phyloP scores from a whole-genome alignment of 2,329 filamentous ascomycete genomes.

The Neurospora crassa region DNA sequence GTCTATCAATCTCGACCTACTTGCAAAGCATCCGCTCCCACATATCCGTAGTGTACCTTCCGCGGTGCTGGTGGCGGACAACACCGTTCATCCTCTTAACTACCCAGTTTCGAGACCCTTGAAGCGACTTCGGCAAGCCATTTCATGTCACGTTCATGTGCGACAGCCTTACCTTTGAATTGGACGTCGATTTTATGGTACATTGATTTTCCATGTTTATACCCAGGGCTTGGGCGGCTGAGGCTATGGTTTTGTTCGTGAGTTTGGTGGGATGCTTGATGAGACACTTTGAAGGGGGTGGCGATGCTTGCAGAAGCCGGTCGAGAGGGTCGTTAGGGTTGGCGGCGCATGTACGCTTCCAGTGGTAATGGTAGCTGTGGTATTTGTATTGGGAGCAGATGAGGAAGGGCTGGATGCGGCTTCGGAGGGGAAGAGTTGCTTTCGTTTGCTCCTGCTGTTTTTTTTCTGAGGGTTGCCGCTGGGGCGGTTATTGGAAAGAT shows the following conservation, averaged over 20 bases:
- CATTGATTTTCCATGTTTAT: background rate
- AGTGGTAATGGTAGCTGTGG: background rate
- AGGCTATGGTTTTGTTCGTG: background rate
- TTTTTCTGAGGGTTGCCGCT: background rate
- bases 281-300: background rate
- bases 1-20: background rate
- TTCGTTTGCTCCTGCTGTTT: background rate
- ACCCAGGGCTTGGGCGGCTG: background rate
- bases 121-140: background rate
- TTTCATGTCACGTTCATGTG: background rate
- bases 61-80: background rate
- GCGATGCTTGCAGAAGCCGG: background rate
- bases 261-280: background rate
- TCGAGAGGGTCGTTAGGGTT: background rate
- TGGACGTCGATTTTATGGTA: background rate
- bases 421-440: background rate
- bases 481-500: background rate
- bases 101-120: background rate
- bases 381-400: background rate
- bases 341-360: background rate
- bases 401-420: background rate
- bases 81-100: accelerated
- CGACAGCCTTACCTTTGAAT: background rate
- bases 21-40: background rate
- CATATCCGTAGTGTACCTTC: background rate